These are phyloP conservation scores for Ophiosphaerella korrae DNA, from an alignment of 2,329 filamentous ascomycete species.

Conservation along the genomic window DNA sequence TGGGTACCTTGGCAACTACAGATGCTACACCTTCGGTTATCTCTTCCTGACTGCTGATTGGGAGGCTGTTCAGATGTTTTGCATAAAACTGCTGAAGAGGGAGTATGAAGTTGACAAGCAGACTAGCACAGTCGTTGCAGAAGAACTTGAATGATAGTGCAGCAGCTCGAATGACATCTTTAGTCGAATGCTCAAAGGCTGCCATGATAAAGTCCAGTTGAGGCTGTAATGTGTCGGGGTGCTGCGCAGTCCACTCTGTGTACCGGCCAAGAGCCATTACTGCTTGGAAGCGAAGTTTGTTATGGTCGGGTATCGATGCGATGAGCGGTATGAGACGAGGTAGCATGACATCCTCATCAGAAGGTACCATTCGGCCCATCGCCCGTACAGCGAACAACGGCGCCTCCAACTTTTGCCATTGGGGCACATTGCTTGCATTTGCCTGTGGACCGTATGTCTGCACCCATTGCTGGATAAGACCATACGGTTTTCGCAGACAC, in stretches of 20 bases:
- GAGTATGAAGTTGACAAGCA: conserved; percentile 80
- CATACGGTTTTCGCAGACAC: conserved; percentile 86
- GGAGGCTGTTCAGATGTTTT: conserved; percentile 83
- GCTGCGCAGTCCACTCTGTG: conserved; percentile 95
- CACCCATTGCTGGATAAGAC: conserved; percentile 87
- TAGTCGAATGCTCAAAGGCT: conserved; percentile 85
- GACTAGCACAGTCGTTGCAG: conserved; percentile 89
- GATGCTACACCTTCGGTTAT: conserved; percentile 94
- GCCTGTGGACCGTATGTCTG: conserved; percentile 78
- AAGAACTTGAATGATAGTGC: conserved; percentile 97
- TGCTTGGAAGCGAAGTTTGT: conserved; percentile 97
- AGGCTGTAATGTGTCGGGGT: conserved; percentile 87
- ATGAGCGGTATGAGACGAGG: conserved; percentile 91
- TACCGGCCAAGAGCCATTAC: conserved; percentile 98
- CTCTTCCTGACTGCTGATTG: conserved; percentile 87
- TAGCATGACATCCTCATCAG: conserved; percentile 83
- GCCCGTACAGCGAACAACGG: conserved; percentile 94
- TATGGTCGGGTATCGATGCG: conserved; percentile 91
- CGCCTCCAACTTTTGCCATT: conserved; percentile 96
- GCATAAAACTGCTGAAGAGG: conserved; percentile 94
- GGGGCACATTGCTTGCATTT: conserved; percentile 75
- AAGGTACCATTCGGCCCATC: conserved; percentile 94
- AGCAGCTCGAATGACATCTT: conserved; percentile 88
- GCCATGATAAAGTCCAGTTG: conserved; percentile 96
- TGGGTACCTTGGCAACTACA: conserved; percentile 85